phyloP scores from a whole-genome alignment of 2,329 filamentous ascomycete species.

The Pseudogymnoascus sp. region DNA sequence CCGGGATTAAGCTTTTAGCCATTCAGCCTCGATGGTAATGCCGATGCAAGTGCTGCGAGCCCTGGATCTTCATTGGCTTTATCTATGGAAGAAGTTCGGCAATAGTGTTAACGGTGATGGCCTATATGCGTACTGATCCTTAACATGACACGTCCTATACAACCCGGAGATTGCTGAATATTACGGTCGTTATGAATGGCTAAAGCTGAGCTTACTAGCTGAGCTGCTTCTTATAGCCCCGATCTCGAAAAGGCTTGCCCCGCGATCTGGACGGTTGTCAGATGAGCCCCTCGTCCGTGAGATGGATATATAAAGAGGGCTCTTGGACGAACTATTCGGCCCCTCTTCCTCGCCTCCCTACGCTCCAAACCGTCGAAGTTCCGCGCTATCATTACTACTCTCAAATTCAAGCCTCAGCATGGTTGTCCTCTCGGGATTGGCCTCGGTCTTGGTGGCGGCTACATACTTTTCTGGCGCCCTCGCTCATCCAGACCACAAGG shows the following conservation, averaged over 20 bases:
- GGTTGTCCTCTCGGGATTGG: background rate
- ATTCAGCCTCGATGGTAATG: background rate
- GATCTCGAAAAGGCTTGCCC: background rate
- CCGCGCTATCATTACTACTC: background rate
- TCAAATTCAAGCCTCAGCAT: background rate
- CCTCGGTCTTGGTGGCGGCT: background rate
- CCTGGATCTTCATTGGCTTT: background rate
- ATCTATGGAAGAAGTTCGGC: background rate
- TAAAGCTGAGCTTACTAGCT: background rate
- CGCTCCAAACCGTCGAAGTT: background rate
- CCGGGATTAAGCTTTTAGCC: slow-evolving; percentile 1
- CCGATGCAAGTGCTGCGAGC: background rate
- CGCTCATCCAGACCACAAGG: background rate
- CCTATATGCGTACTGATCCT: background rate
- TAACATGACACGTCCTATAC: background rate
- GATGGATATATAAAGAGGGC: background rate
- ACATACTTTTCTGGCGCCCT: background rate
- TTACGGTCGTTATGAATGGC: background rate
- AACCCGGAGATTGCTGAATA: background rate
- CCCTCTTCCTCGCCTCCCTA: background rate
- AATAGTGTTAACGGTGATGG: background rate
- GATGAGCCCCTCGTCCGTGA: background rate
- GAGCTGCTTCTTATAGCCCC: background rate
- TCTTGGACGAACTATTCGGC: background rate
- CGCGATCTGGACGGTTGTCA: background rate